These are phyloP conservation scores for Thermomucor indicae-seudaticae DNA, from an alignment of 371 early-diverging fungal genomes.

Conservation along the genomic window DNA sequence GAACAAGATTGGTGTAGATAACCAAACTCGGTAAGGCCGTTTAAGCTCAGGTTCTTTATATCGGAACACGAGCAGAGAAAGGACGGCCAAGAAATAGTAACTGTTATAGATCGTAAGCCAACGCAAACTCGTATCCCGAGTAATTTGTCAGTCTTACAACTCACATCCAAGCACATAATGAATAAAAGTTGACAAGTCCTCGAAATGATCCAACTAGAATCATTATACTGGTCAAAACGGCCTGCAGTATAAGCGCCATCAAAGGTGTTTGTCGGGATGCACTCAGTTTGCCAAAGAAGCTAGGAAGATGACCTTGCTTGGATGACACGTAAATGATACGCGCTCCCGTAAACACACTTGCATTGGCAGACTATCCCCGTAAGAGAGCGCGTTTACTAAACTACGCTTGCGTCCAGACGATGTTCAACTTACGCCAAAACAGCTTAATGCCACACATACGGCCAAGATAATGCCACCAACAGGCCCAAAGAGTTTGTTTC, in stretches of 20 bases:
- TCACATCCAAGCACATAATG: conserved; percentile 73
- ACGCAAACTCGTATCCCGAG: too few relatives aligned
- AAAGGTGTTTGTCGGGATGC: conserved; percentile 63
- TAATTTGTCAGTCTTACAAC: too few relatives aligned
- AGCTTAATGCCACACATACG: conserved; percentile 69
- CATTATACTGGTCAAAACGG: conserved; percentile 56
- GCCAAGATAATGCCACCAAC: conserved; percentile 70
- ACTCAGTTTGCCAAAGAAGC: conserved; percentile 62
- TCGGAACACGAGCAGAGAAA: conserved; percentile 52
- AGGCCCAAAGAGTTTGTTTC: conserved; percentile 68
- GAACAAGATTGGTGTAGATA: conserved; percentile 56
- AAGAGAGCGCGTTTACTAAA: neutral
- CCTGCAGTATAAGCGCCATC: conserved; percentile 64
- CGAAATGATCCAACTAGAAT: conserved; percentile 66
- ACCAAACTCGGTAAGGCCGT: conserved; percentile 59
- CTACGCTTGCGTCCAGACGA: neutral
- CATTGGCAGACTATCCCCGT: conserved; percentile 61
- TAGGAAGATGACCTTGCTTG: conserved; percentile 67
- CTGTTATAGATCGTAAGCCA: conserved; percentile 4
- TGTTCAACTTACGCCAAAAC: conserved; percentile 55
- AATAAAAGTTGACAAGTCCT: conserved; percentile 71
- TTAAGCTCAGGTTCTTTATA: conserved; percentile 60
- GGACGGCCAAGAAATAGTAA: conserved; percentile 47
- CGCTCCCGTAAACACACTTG: conserved; percentile 68
- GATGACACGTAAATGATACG: conserved; percentile 72